These are phyloP conservation scores for Colletotrichum acutatum DNA, from an alignment of 2,329 filamentous ascomycete species.

Conservation along the genomic window DNA sequence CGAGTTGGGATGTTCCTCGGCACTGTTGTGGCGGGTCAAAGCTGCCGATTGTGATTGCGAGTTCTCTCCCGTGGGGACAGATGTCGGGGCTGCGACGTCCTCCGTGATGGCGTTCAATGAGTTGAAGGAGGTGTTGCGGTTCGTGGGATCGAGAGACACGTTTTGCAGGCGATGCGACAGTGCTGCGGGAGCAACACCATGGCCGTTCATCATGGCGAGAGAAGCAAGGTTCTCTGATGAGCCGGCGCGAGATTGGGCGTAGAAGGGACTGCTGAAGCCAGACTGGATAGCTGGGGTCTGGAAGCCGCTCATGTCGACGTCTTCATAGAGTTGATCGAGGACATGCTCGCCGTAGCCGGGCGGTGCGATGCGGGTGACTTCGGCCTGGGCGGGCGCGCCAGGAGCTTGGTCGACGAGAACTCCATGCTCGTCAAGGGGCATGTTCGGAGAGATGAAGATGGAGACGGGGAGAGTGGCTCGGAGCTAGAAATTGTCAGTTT, in stretches of 20 bases:
- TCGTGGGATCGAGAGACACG: constrained; percentile 65
- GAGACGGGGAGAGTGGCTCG: constrained; percentile 91
- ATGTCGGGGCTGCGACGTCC: constrained; percentile 54
- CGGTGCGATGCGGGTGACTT: constrained; percentile 78
- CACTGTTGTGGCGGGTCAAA: constrained; percentile 65
- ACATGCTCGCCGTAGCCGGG: constrained; percentile 92
- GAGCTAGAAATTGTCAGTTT: constrained; percentile 60
- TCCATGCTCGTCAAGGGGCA: constrained; percentile 89
- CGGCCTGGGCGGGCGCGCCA: constrained; percentile 60
- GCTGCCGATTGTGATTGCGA: constrained; percentile 57
- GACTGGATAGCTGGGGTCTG: constrained; percentile 79
- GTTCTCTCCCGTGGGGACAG: constrained; percentile 50
- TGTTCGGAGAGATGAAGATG: constrained; percentile 94
- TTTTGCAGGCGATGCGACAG: constrained; percentile 77
- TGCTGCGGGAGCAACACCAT: constrained; percentile 60
- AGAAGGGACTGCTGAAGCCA: constrained; percentile 84
- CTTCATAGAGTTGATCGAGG: constrained; percentile 90
- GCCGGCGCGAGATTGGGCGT: constrained; percentile 75
- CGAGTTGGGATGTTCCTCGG: constrained; percentile 51
- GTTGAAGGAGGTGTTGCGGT: constrained; percentile 58
- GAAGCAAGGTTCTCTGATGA: constrained; percentile 82
- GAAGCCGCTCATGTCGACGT: constrained; percentile 84
- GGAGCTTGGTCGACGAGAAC: constrained; percentile 75
- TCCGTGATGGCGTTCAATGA: constrained; percentile 56
- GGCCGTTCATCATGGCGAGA: constrained; percentile 57